Conservation (phyloP, 192 early-diverging fungal genomes). For the Backusella mclennaniae region DNA sequence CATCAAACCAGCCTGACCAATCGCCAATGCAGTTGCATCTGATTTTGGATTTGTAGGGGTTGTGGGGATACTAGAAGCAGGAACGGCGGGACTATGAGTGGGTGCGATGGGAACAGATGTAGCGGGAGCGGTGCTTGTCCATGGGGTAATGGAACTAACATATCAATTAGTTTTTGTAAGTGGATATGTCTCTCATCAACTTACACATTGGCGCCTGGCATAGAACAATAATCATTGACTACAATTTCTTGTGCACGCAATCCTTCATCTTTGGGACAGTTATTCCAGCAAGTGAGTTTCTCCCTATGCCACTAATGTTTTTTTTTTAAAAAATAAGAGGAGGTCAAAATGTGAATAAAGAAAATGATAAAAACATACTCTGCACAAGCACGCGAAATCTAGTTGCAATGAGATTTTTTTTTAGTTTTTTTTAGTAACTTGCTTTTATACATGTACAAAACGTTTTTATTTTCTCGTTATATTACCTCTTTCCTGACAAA, state of each 20-base stretch:
- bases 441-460: neutral
- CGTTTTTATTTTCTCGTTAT: neutral
- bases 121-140: conserved; percentile 8
- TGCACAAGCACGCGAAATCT: conserved; percentile 19
- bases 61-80: conserved; percentile 8
- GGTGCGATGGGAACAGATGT: conserved; percentile 15
- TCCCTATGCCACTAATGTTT: conserved; percentile 17
- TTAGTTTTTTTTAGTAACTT: neutral
- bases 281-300: conserved; percentile 22
- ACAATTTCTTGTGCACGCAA: neutral
- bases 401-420: neutral
- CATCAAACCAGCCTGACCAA: neutral
- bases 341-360: neutral
- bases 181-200: neutral
- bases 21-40: conserved; percentile 14
- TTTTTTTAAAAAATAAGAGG: neutral
- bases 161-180: neutral
- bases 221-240: conserved; percentile 10
- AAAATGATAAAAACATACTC: conserved; percentile 10
- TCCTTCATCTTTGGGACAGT: conserved; percentile 21
- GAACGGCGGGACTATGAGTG: neutral
- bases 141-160: conserved; percentile 1
- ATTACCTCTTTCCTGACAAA: conserved; percentile 15
- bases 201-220: conserved; percentile 27
- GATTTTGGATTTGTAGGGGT: conserved; percentile 14